Evolutionary conservation across 306 rosid species (phyloP), one percentile per base, ranked within the genome.

Genomic region (Ammopiptanthus mongolicus): DNA sequence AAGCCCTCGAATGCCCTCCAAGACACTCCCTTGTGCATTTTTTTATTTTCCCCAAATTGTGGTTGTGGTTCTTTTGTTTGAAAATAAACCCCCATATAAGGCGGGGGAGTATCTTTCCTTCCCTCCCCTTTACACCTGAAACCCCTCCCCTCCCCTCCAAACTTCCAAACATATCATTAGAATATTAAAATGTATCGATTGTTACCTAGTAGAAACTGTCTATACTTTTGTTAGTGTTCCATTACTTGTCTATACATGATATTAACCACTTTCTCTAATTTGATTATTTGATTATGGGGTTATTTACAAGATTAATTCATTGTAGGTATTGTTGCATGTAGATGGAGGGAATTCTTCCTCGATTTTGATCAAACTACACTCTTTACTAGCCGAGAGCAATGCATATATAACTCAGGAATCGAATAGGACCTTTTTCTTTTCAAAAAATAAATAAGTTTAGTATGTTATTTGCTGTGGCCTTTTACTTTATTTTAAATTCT

Each of bases 401-500:
- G 19, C 65, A 56, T 23, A 56, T 23, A 29, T 44, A 36, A 56
- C 14, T 15, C 39, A 82, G 29, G 75, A 82, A 51, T 73, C 68
- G 67, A 56, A 66, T 67, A 33, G 17, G 25, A 12, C 56, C 13
- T 65, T 18, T 5, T 73, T 25, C 65, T 31, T 46, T 76, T 57
- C 72, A 5, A 37, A 34, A 57, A 71, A 59, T 71, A 13, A 33
- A 29, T n/a, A 56, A 70, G 71, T 76, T 23, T 59, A 65, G 5
- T 81, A 23, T 70, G 69, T 28, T 36, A 8, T 34, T 31, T 44
- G 52, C 25, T 28, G 18, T 18, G 51, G 63, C 41, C 52, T 69
- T 22, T 53, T 76, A 29, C 70, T 71, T 76, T 71, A 64, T 81
- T 52, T 31, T 3, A 81, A 58, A 11, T 69, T 56, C 44, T 51